Conservation (phyloP, 148 eudicot species). For the Pharnaceum exiguum region DNA sequence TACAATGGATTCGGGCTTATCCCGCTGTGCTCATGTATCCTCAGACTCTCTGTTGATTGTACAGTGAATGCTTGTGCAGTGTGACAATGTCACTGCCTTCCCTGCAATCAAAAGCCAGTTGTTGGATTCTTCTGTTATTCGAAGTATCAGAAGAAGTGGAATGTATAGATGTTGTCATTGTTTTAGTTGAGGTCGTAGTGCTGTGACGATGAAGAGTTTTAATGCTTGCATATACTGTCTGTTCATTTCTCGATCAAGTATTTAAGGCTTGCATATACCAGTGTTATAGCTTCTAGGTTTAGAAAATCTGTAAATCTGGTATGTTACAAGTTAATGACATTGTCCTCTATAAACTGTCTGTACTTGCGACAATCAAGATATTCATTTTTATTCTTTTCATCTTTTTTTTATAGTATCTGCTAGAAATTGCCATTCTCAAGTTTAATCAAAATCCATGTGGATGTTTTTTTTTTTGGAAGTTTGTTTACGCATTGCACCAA, state of each 20-base stretch:
- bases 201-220: no score
- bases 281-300: background rate
- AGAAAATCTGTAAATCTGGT: conserved; percentile 6
- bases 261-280: background rate
- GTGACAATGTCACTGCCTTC: background rate
- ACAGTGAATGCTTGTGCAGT: conserved; percentile 7
- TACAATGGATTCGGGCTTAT: background rate
- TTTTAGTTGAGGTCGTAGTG: no score
- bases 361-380: no score
- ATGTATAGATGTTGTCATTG: no score
- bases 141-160: no score
- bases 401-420: no score
- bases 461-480: no score
- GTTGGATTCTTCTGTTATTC: background rate
- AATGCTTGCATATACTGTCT: background rate
- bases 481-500: no score
- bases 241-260: conserved; percentile 6
- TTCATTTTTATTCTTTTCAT: background rate
- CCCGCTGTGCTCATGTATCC: background rate
- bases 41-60: conserved; percentile 6
- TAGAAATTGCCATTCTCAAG: no score
- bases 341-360: background rate
- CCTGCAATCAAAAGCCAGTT: background rate
- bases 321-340: conserved; percentile 1
- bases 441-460: no score